These are phyloP conservation scores for Aspergillus sp. DNA, from an alignment of 2,329 filamentous ascomycete species.

Conservation along the genomic window DNA sequence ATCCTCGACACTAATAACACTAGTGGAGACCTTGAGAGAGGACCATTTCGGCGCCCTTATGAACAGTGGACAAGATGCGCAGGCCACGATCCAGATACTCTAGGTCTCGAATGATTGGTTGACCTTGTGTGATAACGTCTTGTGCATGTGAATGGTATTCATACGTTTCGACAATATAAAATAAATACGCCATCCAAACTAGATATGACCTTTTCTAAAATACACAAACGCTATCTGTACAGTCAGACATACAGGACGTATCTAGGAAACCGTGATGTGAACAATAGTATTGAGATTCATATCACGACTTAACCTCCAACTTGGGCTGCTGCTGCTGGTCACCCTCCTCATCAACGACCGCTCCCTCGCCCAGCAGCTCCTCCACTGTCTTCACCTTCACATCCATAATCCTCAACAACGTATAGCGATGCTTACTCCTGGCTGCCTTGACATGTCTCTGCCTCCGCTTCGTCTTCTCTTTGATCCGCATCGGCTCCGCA, in stretches of 20 bases:
- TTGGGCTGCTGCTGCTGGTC: slow-evolving; percentile 9
- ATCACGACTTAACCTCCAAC: slow-evolving; percentile 20
- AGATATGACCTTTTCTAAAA: too few relatives aligned
- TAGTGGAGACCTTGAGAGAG: too few relatives aligned
- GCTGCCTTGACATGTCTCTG: slow-evolving; percentile 61
- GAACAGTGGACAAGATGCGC: slow-evolving; percentile 8
- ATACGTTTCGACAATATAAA: too few relatives aligned
- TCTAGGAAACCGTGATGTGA: too few relatives aligned
- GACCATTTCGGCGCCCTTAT: too few relatives aligned
- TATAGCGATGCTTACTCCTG: slow-evolving; percentile 85
- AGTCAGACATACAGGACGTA: too few relatives aligned
- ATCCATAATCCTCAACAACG: slow-evolving; percentile 76
- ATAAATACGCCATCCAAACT: too few relatives aligned
- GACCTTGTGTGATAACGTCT: too few relatives aligned
- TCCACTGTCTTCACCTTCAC: slow-evolving; percentile 57
- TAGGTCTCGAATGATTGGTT: background rate
- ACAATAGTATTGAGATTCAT: background rate
- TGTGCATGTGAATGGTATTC: too few relatives aligned
- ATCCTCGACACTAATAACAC: too few relatives aligned
- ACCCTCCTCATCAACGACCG: slow-evolving; percentile 25
- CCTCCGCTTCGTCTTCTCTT: slow-evolving; percentile 75
- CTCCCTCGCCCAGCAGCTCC: slow-evolving; percentile 42
- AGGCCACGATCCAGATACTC: slow-evolving; percentile 22
- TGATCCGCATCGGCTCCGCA: slow-evolving; percentile 65
- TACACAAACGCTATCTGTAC: too few relatives aligned